These are phyloP conservation scores for Aphanomyces invadans DNA, from an alignment of 352 stramenopile species.

Conservation along the genomic window DNA sequence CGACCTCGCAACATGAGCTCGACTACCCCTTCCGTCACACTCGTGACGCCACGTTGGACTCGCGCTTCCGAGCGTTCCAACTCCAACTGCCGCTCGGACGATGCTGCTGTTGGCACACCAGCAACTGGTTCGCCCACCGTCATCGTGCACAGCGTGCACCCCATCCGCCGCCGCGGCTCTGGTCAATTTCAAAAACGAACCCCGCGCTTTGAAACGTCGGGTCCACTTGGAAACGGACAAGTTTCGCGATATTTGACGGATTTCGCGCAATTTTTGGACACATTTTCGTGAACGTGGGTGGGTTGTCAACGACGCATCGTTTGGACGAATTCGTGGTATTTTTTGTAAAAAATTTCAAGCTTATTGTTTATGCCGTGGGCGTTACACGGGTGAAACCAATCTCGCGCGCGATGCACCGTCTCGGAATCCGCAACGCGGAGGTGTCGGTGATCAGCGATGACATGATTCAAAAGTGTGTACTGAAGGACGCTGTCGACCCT, in stretches of 20 bases:
- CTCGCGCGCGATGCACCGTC: constrained; percentile 47
- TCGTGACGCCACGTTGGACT: neutral
- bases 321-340: too few relatives aligned
- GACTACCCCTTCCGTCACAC: constrained; percentile 20
- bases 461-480: constrained; percentile 58
- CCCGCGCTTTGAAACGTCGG: neutral
- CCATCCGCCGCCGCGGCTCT: neutral
- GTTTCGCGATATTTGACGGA: too few relatives aligned
- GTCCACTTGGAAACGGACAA: too few relatives aligned
- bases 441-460: constrained; percentile 77
- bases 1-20: constrained; percentile 20
- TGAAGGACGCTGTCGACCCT: constrained; percentile 43
- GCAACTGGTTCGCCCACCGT: neutral
- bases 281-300: too few relatives aligned
- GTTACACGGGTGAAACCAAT: neutral
- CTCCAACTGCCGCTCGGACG: neutral
- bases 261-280: too few relatives aligned
- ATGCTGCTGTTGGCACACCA: neutral
- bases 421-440: constrained; percentile 63
- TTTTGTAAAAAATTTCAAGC: too few relatives aligned
- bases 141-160: constrained; percentile 22
- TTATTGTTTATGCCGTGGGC: too few relatives aligned
- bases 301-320: too few relatives aligned
- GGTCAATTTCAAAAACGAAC: neutral
- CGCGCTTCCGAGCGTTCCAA: neutral